Percentiles rank a stretch among this genome's conserved stretches.
These are phyloP conservation scores for Jaltomata sinuosa DNA, from an alignment of 257 asterid species.

Conservation along the genomic window DNA sequence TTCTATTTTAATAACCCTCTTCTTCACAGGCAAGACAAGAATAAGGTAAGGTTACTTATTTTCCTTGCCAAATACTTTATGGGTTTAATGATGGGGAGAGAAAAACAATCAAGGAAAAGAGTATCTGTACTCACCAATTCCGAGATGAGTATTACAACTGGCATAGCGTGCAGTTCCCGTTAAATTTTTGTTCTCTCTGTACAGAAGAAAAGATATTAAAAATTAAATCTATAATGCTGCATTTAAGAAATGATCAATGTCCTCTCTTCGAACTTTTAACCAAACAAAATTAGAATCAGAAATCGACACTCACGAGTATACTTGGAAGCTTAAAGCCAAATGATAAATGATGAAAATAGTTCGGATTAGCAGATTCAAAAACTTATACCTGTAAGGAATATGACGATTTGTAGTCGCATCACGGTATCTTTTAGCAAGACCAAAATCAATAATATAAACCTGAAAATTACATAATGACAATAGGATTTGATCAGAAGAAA, in stretches of 20 bases:
- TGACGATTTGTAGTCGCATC: conserved; percentile 78
- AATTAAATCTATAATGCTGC: background rate
- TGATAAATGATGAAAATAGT: conserved; percentile 4
- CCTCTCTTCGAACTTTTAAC: background rate
- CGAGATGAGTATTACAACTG: conserved; percentile 96
- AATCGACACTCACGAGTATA: background rate
- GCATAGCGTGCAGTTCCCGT: conserved; percentile 99
- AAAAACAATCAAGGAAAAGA: conserved; percentile 1
- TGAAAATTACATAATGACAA: conserved; percentile 12
- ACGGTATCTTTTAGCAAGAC: conserved; percentile 89
- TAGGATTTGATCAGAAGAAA: conserved; percentile 3
- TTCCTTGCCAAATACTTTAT: background rate
- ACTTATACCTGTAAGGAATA: conserved; percentile 77
- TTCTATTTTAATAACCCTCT: background rate
- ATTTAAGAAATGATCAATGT: background rate
- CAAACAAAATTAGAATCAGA: conserved; percentile 1
- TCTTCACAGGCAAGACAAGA: background rate
- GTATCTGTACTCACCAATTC: conserved; percentile 52
- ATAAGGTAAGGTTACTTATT: background rate
- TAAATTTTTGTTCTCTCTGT: conserved; percentile 89
- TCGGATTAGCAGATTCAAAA: background rate
- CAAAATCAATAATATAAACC: conserved; percentile 94
- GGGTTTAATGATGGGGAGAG: background rate
- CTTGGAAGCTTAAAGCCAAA: background rate
- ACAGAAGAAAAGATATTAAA: conserved; percentile 10